Base-by-base conservation (phyloP, 2,329 filamentous ascomycete genomes). In the Pezizomycotina sp. region DNA sequence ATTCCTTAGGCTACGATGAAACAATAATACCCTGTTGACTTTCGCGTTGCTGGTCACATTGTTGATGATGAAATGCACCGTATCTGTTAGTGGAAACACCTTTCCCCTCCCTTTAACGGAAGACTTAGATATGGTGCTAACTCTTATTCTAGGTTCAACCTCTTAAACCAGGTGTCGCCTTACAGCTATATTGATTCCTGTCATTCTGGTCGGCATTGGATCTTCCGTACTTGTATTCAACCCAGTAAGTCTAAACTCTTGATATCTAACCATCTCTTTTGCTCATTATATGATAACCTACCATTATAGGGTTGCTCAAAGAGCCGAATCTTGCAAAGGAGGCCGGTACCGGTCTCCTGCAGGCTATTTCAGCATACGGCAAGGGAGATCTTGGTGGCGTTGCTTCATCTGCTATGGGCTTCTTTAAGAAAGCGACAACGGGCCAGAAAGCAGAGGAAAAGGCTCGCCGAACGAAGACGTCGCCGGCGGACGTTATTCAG, bases 401-500 rank as follows among this genome's bases (percentile, higher is more conserved):
- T 57, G 73, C 82, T 19, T 75, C 68, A 40, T 77, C 76, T 28
- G 69, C 89, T n/a, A 73, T 86, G 56, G 72, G 73, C 28, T 70
- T 95, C 53, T 73, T 91, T 59, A 93, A 93, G 65, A 79, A 83
- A 55, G 83, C 82, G 12, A 77, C 80, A 14, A 69, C 62, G 42
- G 84, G 84, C 48, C 74, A 89, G 48, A 71, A 77, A 22, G 75
- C 76, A 12, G 76, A 83, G 58, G 69, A 91, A 60, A 74, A 73
- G 56, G 80, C 84, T 45, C 66, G 81, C 55, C 69, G 77, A 48
- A 95, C 86, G 26, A 91, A 91, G 62, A 95, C 89, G 10, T 89
- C 78, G 36, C 77, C 84, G 1, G 89, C 89, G 25, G 89, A 98
- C 58, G 89, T 98, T 20, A 72, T 98, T 55, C 92, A 93, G 80